These are phyloP conservation scores for Naganishia randhawae DNA, from an alignment of 768 basidiomycete species.

Conservation along the genomic window DNA sequence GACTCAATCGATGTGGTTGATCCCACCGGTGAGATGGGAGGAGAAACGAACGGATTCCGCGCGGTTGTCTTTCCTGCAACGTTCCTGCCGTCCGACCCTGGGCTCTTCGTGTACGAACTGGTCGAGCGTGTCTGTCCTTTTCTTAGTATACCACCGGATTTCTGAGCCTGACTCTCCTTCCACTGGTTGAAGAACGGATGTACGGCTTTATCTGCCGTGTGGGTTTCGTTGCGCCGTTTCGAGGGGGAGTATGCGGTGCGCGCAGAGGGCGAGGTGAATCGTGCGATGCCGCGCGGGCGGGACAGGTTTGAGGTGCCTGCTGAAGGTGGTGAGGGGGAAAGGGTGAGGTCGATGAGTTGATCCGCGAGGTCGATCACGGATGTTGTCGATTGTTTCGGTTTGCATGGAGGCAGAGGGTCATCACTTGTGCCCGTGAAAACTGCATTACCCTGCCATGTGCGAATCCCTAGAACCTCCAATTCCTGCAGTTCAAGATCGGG, in stretches of 20 bases:
- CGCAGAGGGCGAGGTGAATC: constrained; percentile 29
- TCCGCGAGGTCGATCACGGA: constrained; percentile 12
- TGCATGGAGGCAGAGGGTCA: neutral
- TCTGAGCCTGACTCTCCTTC: neutral
- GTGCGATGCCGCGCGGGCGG: constrained; percentile 34
- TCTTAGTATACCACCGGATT: constrained; percentile 19
- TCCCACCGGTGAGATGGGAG: neutral
- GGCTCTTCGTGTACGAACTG: constrained; percentile 11
- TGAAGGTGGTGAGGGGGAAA: constrained; percentile 33
- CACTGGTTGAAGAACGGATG: constrained; percentile 43
- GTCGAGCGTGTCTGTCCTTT: constrained; percentile 6
- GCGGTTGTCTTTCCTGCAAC: neutral
- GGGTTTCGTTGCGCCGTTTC: neutral
- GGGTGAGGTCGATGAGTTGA: constrained; percentile 28
- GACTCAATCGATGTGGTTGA: constrained; percentile 1
- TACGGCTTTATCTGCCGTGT: constrained; percentile 24
- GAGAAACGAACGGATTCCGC: neutral
- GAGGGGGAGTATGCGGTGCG: constrained; percentile 35
- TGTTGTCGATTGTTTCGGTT: neutral
- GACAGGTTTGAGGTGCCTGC: neutral
- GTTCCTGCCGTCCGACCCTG: neutral
- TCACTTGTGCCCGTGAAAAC: neutral
- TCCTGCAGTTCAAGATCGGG: neutral
- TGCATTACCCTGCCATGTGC: neutral
- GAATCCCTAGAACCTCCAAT: constrained; percentile 5